Conservation (phyloP, 1,284 basidiomycete species). For the Phenoliferia sp. region DNA sequence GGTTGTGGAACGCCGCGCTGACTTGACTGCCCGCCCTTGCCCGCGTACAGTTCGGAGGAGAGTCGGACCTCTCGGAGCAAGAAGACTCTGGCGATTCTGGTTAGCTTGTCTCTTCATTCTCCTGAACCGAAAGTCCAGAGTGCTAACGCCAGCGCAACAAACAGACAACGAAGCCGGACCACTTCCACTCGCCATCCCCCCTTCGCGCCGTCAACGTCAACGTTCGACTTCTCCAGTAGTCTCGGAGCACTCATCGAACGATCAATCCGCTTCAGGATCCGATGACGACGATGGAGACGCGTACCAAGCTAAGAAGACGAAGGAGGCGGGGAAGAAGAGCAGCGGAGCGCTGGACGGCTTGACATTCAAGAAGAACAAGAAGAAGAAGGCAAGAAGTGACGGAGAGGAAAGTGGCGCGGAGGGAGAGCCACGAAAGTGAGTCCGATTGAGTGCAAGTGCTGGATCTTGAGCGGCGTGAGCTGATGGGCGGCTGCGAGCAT, state of each 20-base stretch:
- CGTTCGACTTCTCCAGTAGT: neutral
- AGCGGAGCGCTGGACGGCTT: slow-evolving; percentile 34
- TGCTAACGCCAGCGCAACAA: neutral
- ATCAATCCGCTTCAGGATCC: neutral
- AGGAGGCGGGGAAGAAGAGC: neutral
- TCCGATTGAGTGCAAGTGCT: slow-evolving; percentile 18
- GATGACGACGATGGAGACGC: slow-evolving; percentile 22
- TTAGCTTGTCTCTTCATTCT: neutral
- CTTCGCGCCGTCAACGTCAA: too few species aligned
- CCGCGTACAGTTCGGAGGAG: slow-evolving; percentile 16
- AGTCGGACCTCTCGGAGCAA: slow-evolving; percentile 15
- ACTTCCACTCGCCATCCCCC: too few species aligned
- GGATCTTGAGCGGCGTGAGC: slow-evolving; percentile 10
- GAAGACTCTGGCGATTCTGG: slow-evolving; percentile 2
- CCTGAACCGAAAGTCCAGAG: neutral
- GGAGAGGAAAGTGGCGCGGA: slow-evolving; percentile 49
- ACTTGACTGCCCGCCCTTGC: neutral
- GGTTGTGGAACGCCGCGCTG: too few species aligned
- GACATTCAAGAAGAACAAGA: slow-evolving; percentile 48
- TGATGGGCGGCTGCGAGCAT: slow-evolving; percentile 50
- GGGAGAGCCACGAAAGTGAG: slow-evolving; percentile 54
- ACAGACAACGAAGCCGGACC: neutral
- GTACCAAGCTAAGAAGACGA: slow-evolving; percentile 5
- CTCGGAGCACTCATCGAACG: neutral
- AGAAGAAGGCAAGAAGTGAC: slow-evolving; percentile 48